Evolutionary conservation across 179 eudicot genomes (phyloP).

Genomic region (Patellifolia procumbens): DNA sequence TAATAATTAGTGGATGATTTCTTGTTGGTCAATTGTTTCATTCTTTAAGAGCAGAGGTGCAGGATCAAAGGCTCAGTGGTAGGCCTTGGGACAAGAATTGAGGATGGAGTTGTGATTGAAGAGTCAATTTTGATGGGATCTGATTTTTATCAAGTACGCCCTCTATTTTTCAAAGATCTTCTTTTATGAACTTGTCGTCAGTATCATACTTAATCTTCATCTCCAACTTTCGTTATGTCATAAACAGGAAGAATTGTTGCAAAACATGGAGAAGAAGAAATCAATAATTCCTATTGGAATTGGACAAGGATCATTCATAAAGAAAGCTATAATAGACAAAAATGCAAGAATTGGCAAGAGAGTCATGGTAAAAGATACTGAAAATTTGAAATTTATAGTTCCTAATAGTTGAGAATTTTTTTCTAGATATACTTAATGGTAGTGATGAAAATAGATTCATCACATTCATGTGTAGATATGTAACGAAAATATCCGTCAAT

Average conservation of each 20-base stretch:
- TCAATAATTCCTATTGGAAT: slow-evolving; percentile 58
- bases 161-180: too few relatives aligned
- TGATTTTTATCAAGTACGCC: slow-evolving; percentile 62
- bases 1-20: not conserved
- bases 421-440: too few relatives aligned
- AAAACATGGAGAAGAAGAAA: slow-evolving; percentile 29
- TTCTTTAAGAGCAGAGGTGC: slow-evolving; percentile 55
- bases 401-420: too few relatives aligned
- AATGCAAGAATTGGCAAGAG: slow-evolving; percentile 78
- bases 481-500: too few relatives aligned
- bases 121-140: slow-evolving; percentile 87
- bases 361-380: slow-evolving; percentile 53
- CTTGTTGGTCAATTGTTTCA: slow-evolving; percentile 3
- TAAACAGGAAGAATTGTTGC: slow-evolving; percentile 43
- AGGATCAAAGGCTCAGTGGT: slow-evolving; percentile 63
- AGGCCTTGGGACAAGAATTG: slow-evolving; percentile 61
- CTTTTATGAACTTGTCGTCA: too few relatives aligned
- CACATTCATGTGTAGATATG: too few relatives aligned
- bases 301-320: slow-evolving; percentile 62
- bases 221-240: not conserved
- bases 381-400: too few relatives aligned
- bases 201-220: not conserved
- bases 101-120: slow-evolving; percentile 58
- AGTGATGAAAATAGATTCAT: too few relatives aligned
- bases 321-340: slow-evolving; percentile 79